A percentile compares a stretch with the other conserved stretches of the same genome.
Evolutionary conservation across 208 protist species (phyloP).

Genomic region (Dictyostelium gargantuum): DNA sequence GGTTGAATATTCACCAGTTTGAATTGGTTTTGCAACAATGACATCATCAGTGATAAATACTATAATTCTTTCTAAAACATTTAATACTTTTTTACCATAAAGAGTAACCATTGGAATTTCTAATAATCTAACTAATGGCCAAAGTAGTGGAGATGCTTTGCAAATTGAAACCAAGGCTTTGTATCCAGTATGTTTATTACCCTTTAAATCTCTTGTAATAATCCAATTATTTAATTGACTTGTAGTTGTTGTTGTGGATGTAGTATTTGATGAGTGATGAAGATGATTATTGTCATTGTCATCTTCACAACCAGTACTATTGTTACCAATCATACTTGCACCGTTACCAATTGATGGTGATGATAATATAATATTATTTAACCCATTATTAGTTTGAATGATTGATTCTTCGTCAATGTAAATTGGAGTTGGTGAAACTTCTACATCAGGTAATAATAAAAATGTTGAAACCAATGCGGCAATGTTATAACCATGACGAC

Average conservation of each 20-base stretch:
- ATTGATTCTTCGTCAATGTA: neutral
- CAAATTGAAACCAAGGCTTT: neutral
- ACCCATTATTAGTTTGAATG: neutral
- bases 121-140: neutral
- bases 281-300: neutral
- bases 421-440: neutral
- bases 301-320: neutral
- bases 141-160: slow-evolving; percentile 13
- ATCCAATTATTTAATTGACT: slow-evolving; percentile 19
- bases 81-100: neutral
- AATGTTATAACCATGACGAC: slow-evolving; percentile 5
- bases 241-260: neutral
- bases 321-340: neutral
- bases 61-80: neutral
- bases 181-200: slow-evolving; percentile 8
- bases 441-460: slow-evolving; percentile 19
- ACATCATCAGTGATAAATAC: slow-evolving; percentile 8
- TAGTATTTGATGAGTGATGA: neutral
- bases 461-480: slow-evolving; percentile 6
- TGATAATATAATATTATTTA: neutral
- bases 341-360: neutral
- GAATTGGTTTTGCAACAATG: neutral
- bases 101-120: neutral
- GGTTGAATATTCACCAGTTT: neutral
- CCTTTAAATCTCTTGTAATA: slow-evolving; percentile 14